A percentile compares a stretch with the other conserved stretches of the same genome.
These are phyloP conservation scores for Ophiocordyceps camponoti-rufipedis DNA, from an alignment of 2,329 filamentous ascomycete genomes.

Conservation along the genomic window DNA sequence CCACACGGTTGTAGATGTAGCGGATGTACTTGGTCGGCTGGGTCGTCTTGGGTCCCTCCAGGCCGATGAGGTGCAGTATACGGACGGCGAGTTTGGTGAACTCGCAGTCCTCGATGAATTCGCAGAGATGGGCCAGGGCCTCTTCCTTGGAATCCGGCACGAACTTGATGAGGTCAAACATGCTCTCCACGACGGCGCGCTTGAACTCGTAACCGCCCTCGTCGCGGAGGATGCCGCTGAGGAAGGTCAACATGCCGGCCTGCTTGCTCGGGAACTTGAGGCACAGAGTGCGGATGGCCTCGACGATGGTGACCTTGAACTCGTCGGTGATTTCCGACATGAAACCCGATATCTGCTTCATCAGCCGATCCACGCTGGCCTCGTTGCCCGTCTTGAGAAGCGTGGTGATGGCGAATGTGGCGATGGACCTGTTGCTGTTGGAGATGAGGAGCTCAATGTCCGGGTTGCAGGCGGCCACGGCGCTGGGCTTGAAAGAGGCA, in stretches of 20 bases:
- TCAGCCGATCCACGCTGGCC: conserved; percentile 84
- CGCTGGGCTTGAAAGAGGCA: conserved; percentile 86
- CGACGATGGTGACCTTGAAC: conserved; percentile 99
- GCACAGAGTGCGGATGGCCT: conserved; percentile 89
- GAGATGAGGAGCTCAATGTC: conserved; percentile 95
- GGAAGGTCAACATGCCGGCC: conserved; percentile 91
- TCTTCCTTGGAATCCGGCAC: conserved; percentile 72
- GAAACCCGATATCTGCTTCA: conserved; percentile 97
- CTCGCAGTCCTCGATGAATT: conserved; percentile 98
- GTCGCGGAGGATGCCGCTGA: conserved; percentile 89
- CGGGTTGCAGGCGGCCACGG: conserved; percentile 84
- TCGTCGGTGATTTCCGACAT: conserved; percentile 99
- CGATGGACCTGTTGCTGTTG: conserved; percentile 92
- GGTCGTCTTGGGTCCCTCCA: conserved; percentile 86
- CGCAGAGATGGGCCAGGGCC: conserved; percentile 85
- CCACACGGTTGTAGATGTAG: conserved; percentile 97
- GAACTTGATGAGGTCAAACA: conserved; percentile 98
- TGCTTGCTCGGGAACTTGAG: conserved; percentile 98
- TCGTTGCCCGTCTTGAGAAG: conserved; percentile 97
- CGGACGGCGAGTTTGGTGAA: conserved; percentile 95
- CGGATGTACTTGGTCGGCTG: conserved; percentile 98
- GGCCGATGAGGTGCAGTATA: conserved; percentile 81
- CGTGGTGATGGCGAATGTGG: conserved; percentile 95
- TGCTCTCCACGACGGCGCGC: conserved; percentile 91
- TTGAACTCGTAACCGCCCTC: conserved; percentile 99